Evolutionary conservation across 1,139 yeast genomes (phyloP).

Genomic region (Saccharomyces hybrid): DNA sequence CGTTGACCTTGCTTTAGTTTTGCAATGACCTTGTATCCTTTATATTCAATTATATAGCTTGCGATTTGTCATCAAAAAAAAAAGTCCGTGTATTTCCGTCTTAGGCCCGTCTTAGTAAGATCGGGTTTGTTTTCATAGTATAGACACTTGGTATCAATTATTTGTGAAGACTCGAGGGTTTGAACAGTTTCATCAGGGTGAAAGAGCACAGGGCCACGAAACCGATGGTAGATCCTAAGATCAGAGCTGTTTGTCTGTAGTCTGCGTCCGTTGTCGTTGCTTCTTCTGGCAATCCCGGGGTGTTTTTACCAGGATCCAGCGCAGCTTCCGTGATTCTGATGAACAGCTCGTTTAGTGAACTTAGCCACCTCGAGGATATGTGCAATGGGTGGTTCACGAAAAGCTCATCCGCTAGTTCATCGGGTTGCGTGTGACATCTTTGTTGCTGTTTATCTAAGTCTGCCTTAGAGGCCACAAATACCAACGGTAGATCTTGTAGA

Average conservation of each 20-base stretch:
- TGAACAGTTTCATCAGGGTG: conserved; percentile 17
- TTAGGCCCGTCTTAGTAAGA: not conserved
- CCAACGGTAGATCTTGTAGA: conserved; percentile 67
- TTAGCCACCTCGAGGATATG: conserved; percentile 82
- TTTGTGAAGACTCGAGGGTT: conserved; percentile 8
- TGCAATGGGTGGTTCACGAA: conserved; percentile 67
- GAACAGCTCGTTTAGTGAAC: conserved; percentile 77
- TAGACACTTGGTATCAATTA: not conserved
- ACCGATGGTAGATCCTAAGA: conserved; percentile 62
- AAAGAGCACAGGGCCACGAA: conserved; percentile 33
- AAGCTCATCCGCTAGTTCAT: conserved; percentile 58
- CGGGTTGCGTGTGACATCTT: conserved; percentile 78
- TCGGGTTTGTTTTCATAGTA: not conserved
- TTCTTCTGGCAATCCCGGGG: conserved; percentile 75
- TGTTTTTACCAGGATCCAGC: conserved; percentile 63
- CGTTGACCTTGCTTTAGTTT: too few relatives aligned
- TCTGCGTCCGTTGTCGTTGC: conserved; percentile 44
- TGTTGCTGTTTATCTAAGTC: conserved; percentile 95
- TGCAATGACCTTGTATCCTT: too few relatives aligned
- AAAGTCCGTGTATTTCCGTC: not conserved
- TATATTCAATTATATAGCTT: too few relatives aligned
- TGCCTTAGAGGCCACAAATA: conserved; percentile 88
- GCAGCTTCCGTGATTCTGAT: conserved; percentile 89
- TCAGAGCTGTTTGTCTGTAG: conserved; percentile 38
- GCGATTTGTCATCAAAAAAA: not conserved